Conservation (phyloP, 257 asterid genomes). For the Ilex aquifolium region DNA sequence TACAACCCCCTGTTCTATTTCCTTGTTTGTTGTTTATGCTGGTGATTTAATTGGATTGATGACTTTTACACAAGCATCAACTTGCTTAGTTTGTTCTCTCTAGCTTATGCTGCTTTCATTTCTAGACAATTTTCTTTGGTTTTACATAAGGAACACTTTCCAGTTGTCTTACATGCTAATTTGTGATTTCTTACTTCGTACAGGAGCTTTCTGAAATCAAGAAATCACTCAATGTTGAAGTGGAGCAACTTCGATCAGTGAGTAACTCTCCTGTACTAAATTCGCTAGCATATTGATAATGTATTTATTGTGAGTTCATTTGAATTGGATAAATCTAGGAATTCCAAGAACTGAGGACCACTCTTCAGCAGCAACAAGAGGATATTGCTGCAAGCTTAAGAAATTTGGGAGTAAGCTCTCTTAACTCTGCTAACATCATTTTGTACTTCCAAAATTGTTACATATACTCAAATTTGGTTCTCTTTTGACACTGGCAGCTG, state of each 20-base stretch:
- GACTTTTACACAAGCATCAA: no score
- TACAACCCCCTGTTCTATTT: no score
- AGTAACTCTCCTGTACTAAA: constrained; percentile 19
- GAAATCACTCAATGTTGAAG: constrained; percentile 64
- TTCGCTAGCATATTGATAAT: no score
- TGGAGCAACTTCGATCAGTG: constrained; percentile 80
- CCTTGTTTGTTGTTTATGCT: no score
- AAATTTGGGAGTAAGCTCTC: constrained; percentile 53
- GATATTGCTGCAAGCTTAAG: constrained; percentile 73
- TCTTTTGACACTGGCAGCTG: constrained; percentile 33
- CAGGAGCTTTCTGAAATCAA: constrained; percentile 87
- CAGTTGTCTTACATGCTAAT: no score
- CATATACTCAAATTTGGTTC: constrained; percentile 15
- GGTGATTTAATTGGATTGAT: no score
- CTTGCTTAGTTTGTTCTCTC: no score
- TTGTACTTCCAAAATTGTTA: neutral
- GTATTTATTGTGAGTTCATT: no score
- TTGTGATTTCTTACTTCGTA: constrained; percentile 6
- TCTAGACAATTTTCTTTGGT: no score
- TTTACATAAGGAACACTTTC: no score
- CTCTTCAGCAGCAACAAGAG: constrained; percentile 95
- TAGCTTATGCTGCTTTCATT: no score
- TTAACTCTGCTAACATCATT: no score
- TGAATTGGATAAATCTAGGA: constrained; percentile 37
- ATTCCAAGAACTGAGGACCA: constrained; percentile 76